Evolutionary conservation across 2,329 filamentous ascomycete species (phyloP), one percentile per base, ranked within the genome.

Genomic region (Epicoccum sorghinum): DNA sequence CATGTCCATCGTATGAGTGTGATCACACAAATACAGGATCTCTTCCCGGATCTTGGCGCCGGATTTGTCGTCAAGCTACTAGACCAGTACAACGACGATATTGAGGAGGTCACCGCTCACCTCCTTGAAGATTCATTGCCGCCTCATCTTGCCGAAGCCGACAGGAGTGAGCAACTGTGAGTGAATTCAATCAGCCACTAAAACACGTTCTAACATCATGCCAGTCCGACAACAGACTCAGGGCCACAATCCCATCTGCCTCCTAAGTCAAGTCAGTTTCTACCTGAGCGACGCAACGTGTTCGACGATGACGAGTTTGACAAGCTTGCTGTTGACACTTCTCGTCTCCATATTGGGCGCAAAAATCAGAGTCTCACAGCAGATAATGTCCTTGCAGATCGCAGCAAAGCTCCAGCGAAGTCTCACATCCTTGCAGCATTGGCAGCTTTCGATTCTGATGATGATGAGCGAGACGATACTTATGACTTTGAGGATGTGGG

Each of bases 401-500:
- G 83, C 45, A 82, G 83, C 60, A 78, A 78, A 1, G 86, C 87
- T 3, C 85, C 88, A 1, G 87, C 87, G 65, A 96, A 96, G 77
- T 90, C 91, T 0, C 89, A 91, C 9, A 96, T 97, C 64, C 78
- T 96, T 23, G 90, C 93, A 3, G 93, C 93, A 0, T 84, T 98
- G 2, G 91, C 91, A 13, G 84, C 89, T 0, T 97, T 98, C 63
- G 93, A 98, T 76, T 89, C 88, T 0, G 93, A 98, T 65, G 95
- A 98, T 62, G 95, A 99, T 72, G 95, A 99, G 77, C 86, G 92
- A 32, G 95, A 99, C 73, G 95, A 99, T 72, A 98, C 93, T 0
- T 99, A 99, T 70, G 95, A 99, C 66, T 86, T 88, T 1, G 91
- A 87, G 44, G 95, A 98, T 68, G 91, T 98, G 2, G 95, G 95